Evolutionary conservation across 148 eudicot genomes (phyloP).

Genomic region (Chenopodium album): DNA sequence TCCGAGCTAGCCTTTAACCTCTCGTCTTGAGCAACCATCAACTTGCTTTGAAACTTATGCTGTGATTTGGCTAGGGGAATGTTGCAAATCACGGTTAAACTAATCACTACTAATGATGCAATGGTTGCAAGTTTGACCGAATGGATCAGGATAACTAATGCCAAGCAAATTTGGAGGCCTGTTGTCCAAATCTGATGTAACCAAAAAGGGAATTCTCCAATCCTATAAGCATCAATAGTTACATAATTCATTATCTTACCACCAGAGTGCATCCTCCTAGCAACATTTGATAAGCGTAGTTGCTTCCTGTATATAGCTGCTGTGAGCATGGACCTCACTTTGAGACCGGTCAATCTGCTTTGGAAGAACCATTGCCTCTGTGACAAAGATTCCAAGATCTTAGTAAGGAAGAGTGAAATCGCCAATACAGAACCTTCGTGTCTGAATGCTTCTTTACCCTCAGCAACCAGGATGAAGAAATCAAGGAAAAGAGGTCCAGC

Average conservation of each 20-base stretch:
- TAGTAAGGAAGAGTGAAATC: conserved; percentile 49
- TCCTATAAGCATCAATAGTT: conserved; percentile 68
- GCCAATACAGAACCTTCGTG: conserved; percentile 70
- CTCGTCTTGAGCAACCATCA: conserved; percentile 67
- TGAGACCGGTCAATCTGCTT: conserved; percentile 57
- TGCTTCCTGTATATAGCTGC: conserved; percentile 83
- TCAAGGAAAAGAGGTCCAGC: conserved; percentile 80
- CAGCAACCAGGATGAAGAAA: conserved; percentile 78
- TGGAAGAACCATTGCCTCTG: conserved; percentile 79
- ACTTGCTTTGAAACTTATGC: conserved; percentile 59
- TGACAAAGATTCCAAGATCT: conserved; percentile 65
- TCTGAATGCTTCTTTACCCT: conserved; percentile 58
- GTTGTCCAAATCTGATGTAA: conserved; percentile 85
- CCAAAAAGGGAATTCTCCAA: conserved; percentile 87
- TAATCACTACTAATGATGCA: conserved; percentile 51
- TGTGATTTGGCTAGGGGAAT: conserved; percentile 70
- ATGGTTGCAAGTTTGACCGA: conserved; percentile 62
- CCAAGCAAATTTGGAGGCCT: conserved; percentile 58
- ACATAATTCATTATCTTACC: conserved; percentile 83
- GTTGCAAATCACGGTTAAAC: conserved; percentile 66
- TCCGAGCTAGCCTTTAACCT: conserved; percentile 60
- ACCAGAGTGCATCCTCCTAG: conserved; percentile 54
- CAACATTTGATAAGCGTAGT: conserved; percentile 56
- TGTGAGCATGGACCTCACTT: conserved; percentile 61
- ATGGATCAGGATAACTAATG: conserved; percentile 48